Conservation (phyloP, 2,329 filamentous ascomycete species). For the Alternaria panax region DNA sequence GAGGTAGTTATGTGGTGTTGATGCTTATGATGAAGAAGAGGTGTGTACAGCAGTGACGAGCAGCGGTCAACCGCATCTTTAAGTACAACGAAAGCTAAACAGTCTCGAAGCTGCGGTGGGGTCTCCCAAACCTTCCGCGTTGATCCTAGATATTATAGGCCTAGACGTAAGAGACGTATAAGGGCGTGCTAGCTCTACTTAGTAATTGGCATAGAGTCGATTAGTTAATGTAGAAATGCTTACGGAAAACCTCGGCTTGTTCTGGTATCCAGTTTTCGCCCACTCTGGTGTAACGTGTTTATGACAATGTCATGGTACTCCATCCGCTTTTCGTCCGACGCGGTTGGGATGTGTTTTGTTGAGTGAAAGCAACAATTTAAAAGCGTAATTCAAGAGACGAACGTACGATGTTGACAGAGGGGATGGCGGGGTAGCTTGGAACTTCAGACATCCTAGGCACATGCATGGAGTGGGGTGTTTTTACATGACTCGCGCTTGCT, state of each 20-base stretch:
- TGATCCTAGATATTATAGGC: not conserved
- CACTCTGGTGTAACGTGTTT: constrained; percentile 1
- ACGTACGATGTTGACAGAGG: not conserved
- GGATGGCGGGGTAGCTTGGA: constrained; percentile 14
- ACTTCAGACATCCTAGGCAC: not conserved
- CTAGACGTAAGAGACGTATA: constrained; percentile 1
- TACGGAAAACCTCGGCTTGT: constrained; percentile 23
- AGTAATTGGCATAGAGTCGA: constrained; percentile 7
- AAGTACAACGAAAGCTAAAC: constrained; percentile 3
- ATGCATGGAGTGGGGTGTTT: constrained; percentile 7
- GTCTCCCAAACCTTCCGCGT: constrained; percentile 8
- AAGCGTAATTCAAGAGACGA: not conserved
- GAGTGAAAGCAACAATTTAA: not conserved
- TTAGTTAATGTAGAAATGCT: not conserved
- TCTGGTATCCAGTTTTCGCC: constrained; percentile 5
- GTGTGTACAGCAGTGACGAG: not conserved
- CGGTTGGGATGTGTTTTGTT: not conserved
- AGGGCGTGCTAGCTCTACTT: not conserved
- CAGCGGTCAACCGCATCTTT: constrained; percentile 5
- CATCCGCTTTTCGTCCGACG: constrained; percentile 1
- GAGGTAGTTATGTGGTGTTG: not conserved
- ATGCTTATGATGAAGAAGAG: not conserved
- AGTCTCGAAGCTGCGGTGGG: constrained; percentile 8
- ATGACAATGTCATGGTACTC: not conserved
- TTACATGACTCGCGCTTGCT: constrained; percentile 3